These are phyloP conservation scores for Coniferiporia sulphurascens DNA, from an alignment of 1,284 basidiomycete species.

Conservation along the genomic window DNA sequence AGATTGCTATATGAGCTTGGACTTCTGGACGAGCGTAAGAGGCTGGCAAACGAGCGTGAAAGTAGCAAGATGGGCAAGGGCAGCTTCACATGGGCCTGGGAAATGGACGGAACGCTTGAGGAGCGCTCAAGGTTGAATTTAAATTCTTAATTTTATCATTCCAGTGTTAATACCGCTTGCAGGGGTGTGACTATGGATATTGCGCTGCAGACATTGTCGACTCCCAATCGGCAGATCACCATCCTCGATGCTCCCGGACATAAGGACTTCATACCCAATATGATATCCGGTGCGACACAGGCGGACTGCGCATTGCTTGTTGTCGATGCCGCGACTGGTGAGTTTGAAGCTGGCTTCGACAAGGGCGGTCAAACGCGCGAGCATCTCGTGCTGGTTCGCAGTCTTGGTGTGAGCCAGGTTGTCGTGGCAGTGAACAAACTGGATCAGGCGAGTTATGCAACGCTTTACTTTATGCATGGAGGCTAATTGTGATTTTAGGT, in stretches of 20 bases:
- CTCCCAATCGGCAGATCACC: constrained; percentile 77
- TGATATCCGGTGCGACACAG: constrained; percentile 98
- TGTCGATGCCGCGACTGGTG: constrained; percentile 85
- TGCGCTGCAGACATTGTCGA: constrained; percentile 79
- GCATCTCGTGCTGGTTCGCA: constrained; percentile 88
- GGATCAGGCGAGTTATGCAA: constrained; percentile 59
- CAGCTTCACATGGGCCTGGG: constrained; percentile 98
- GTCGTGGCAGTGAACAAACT: constrained; percentile 95
- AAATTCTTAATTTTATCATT: neutral
- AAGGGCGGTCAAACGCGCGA: constrained; percentile 96
- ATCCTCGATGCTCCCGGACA: constrained; percentile 96
- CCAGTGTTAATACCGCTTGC: constrained; percentile 5
- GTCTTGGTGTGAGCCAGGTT: constrained; percentile 91
- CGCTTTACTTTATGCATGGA: neutral
- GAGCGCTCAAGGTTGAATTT: constrained; percentile 79
- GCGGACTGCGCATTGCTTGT: constrained; percentile 97
- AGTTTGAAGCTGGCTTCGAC: constrained; percentile 95
- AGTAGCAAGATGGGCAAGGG: constrained; percentile 88
- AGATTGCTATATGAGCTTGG: constrained; percentile 91
- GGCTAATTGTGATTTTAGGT: constrained; percentile 47
- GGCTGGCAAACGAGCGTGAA: constrained; percentile 84
- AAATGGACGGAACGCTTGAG: constrained; percentile 88
- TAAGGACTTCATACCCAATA: constrained; percentile 97
- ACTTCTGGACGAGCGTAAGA: constrained; percentile 80
- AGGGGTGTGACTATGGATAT: constrained; percentile 99